phyloP scores from a whole-genome alignment of 2,329 filamentous ascomycete genomes.

The Paecilomyces dactylethromorphus region DNA sequence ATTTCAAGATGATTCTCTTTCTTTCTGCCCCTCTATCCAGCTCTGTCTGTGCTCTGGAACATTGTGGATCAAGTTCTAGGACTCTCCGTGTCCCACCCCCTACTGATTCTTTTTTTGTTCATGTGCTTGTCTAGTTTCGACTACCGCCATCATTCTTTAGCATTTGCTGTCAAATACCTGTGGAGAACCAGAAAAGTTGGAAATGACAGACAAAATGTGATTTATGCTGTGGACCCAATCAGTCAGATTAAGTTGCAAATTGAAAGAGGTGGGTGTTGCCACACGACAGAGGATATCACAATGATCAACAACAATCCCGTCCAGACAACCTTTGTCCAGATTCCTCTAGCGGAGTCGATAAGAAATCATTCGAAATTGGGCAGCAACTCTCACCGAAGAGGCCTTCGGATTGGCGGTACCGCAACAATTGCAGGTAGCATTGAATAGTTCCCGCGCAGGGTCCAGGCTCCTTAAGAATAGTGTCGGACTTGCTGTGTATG shows the following conservation, averaged over 20 bases:
- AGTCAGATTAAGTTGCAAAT: background rate
- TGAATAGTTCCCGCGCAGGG: no score
- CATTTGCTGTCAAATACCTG: background rate
- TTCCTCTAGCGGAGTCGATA: background rate
- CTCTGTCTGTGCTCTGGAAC: background rate
- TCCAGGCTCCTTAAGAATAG: no score
- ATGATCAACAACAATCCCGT: background rate
- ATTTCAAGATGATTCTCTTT: background rate
- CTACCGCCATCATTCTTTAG: background rate
- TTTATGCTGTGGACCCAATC: background rate
- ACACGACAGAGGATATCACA: background rate
- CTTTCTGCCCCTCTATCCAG: background rate
- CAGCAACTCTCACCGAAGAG: background rate
- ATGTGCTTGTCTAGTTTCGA: background rate
- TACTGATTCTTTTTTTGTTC: background rate
- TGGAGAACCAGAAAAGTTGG: background rate
- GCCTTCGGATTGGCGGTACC: no score
- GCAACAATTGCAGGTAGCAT: no score
- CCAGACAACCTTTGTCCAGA: background rate
- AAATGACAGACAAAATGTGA: background rate
- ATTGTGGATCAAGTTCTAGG: background rate
- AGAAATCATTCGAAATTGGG: background rate
- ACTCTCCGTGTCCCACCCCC: background rate
- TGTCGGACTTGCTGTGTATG: no score
- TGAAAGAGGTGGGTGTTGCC: background rate